Base-by-base conservation (phyloP, 148 eudicot genomes). In the Nepenthes mirabilis region DNA sequence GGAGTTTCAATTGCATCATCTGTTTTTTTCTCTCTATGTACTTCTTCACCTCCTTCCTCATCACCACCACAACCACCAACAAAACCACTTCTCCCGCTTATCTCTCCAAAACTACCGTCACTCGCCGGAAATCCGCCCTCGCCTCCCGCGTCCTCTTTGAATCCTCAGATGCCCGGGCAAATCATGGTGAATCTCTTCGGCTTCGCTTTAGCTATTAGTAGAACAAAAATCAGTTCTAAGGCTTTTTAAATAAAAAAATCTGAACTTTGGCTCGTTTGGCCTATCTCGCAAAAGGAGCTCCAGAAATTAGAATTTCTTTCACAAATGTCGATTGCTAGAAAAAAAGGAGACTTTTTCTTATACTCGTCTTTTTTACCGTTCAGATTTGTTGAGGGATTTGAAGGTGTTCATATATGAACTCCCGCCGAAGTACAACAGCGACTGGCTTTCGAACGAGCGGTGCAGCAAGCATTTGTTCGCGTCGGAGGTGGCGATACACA, bases 401-500 rank as follows among this genome's bases (percentile, higher is more conserved):
- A 84, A 81, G 70, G 59, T 87, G 1, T 90, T 80, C 23, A 70
- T 90, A 0, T 90, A 90, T 76, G 84, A 90, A 34, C 63, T 90
- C 43, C 95, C 97, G 50, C 35, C 77, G 5, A 79, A 69, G 62
- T 90, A 72, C 80, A 90, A 90, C 79, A 47, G 11, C 0, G 79
- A 80, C 14, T 87, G 95, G 95, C 64, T 90, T 1, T 10, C 57
- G 4, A 77, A 79, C 49, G 75, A 72, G 48, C 64, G 97, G 9
- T 90, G 97, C 52, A 64, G 71, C 55, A 76, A 47, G 9, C 97
- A 90, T 61, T 58, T 90, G 35, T 90, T 90, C 62, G 97, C 97
- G 1, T 77, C 97, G 0, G 95, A 90, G 70, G 95, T 90, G 1
- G 91, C 91, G 0, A 87, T 90, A n/a, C 97, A 90, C 63, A 75